Evolutionary conservation across 2,329 filamentous ascomycete genomes (phyloP).

Genomic region (Phoma sp.): DNA sequence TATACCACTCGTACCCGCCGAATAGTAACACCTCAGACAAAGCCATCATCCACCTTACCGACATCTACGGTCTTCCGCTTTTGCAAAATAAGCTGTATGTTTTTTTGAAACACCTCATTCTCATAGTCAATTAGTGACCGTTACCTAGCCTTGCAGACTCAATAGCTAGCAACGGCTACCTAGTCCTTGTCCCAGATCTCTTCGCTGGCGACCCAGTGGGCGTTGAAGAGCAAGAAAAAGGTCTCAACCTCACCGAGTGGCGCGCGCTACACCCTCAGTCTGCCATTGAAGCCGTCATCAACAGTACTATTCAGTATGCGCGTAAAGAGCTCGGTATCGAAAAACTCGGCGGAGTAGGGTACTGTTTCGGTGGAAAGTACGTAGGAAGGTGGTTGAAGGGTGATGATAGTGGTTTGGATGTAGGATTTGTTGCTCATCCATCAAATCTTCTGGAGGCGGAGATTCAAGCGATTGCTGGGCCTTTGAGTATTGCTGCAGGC

Average conservation of each 20-base stretch:
- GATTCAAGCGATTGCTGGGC: slow-evolving; percentile 68
- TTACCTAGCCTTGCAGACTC: slow-evolving; percentile 41
- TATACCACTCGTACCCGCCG: slow-evolving; percentile 32
- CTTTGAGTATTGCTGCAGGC: slow-evolving; percentile 70
- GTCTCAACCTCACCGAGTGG: slow-evolving; percentile 66
- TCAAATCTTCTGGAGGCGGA: slow-evolving; percentile 72
- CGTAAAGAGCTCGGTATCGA: slow-evolving; percentile 62
- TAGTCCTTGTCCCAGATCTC: slow-evolving; percentile 46
- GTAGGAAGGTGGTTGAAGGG: slow-evolving; percentile 67
- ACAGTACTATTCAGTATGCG: slow-evolving; percentile 63
- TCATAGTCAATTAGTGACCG: not conserved
- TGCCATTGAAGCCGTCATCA: slow-evolving; percentile 58
- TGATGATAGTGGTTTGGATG: slow-evolving; percentile 61
- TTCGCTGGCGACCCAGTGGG: slow-evolving; percentile 42
- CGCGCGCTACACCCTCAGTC: slow-evolving; percentile 54
- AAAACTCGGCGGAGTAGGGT: slow-evolving; percentile 70
- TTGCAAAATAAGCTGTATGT: slow-evolving; percentile 42
- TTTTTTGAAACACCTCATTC: not conserved
- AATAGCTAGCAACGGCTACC: slow-evolving; percentile 43
- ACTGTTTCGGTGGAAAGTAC: slow-evolving; percentile 81
- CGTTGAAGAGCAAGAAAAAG: slow-evolving; percentile 62
- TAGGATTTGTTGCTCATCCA: slow-evolving; percentile 74
- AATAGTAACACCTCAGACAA: slow-evolving; percentile 23
- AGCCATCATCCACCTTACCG: slow-evolving; percentile 46
- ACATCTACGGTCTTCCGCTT: slow-evolving; percentile 45